A percentile compares a stretch with the other conserved stretches of the same genome.
Evolutionary conservation across 495 filamentous ascomycete genomes (phyloP).

Genomic region (Lepidopterella palustris): DNA sequence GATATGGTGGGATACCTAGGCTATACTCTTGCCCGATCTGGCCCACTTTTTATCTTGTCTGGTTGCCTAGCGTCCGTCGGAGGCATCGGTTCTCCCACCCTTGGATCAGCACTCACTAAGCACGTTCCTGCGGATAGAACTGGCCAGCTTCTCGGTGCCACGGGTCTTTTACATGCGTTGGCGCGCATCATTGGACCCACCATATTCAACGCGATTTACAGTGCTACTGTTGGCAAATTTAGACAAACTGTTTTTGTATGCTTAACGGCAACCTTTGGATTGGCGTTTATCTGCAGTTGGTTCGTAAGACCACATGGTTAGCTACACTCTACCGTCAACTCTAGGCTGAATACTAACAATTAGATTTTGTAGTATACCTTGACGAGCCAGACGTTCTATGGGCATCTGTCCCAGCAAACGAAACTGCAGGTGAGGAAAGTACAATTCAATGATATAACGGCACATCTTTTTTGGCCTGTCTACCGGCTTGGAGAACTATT

Average conservation of each 20-base stretch:
- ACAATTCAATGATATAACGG: not conserved
- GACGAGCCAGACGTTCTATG: not conserved
- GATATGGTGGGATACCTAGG: slow-evolving; percentile 72
- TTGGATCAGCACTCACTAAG: slow-evolving; percentile 80
- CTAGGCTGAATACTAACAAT: not conserved
- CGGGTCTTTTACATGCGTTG: slow-evolving; percentile 76
- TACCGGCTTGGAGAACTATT: not conserved
- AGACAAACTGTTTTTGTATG: slow-evolving; percentile 79
- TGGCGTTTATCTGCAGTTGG: slow-evolving; percentile 58
- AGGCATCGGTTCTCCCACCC: slow-evolving; percentile 73
- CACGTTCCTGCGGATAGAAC: slow-evolving; percentile 76
- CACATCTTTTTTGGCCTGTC: not conserved
- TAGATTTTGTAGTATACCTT: not conserved
- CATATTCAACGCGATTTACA: slow-evolving; percentile 80
- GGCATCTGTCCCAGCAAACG: not conserved
- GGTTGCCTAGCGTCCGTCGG: slow-evolving; percentile 70
- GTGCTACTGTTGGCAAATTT: slow-evolving; percentile 66
- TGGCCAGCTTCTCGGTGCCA: slow-evolving; percentile 80
- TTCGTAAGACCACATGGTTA: slow-evolving; percentile 67
- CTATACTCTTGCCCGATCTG: slow-evolving; percentile 56
- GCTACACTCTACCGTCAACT: slow-evolving; percentile 23
- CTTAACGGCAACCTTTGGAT: slow-evolving; percentile 58
- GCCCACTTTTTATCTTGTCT: slow-evolving; percentile 53
- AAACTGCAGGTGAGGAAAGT: not conserved
- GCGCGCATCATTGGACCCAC: slow-evolving; percentile 72